These are phyloP conservation scores for Didymella pomorum DNA, from an alignment of 2,329 filamentous ascomycete genomes.

Conservation along the genomic window DNA sequence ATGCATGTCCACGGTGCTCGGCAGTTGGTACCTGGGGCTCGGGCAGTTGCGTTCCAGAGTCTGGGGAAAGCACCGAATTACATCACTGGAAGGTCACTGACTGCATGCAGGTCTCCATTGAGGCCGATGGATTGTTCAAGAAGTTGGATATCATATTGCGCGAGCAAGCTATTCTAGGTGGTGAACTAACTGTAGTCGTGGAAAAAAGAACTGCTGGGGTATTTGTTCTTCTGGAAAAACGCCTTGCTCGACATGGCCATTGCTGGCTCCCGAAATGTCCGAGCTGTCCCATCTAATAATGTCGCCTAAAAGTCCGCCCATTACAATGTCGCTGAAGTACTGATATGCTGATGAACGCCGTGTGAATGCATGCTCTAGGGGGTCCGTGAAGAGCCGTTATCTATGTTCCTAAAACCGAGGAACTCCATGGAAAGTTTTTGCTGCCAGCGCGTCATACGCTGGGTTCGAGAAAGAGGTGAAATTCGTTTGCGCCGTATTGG, in stretches of 20 bases:
- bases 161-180: conserved; percentile 26
- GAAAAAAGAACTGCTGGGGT: conserved; percentile 29
- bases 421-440: conserved; percentile 13
- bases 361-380: conserved; percentile 19
- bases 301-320: conserved; percentile 12
- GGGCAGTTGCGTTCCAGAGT: not conserved
- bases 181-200: not conserved
- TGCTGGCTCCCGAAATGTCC: conserved; percentile 26
- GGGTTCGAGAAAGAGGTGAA: not conserved
- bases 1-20: not conserved
- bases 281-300: conserved; percentile 30
- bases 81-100: not conserved
- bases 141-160: conserved; percentile 26
- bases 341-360: conserved; percentile 10
- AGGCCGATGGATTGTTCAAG: not conserved
- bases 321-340: conserved; percentile 8
- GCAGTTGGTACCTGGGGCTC: not conserved
- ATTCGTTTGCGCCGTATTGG: conserved; percentile 1
- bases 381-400: conserved; percentile 12
- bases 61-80: conserved; percentile 10
- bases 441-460: not conserved
- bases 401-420: conserved; percentile 15
- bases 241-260: conserved; percentile 34
- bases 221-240: conserved; percentile 37
- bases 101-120: not conserved